Evolutionary conservation across 768 basidiomycete genomes (phyloP), one percentile per base, ranked within the genome.

Genomic region (Tricholoma flavovirens): DNA sequence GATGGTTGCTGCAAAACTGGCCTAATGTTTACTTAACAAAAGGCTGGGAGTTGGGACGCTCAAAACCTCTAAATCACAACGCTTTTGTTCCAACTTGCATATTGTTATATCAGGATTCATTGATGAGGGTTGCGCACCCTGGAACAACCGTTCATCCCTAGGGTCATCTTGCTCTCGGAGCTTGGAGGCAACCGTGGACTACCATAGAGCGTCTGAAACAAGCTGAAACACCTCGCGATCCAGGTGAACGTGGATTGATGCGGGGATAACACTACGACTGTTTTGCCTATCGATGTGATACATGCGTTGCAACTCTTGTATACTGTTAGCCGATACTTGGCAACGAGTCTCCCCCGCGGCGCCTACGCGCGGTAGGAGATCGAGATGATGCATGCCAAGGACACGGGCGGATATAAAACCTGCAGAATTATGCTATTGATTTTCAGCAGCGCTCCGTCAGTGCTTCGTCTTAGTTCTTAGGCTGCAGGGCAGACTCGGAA

Each of bases 1-100:
- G 83, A 90, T 92, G 84, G 66, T 83, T 22, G 65, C 75, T 1
- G 79, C 87, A 6, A 81, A 76, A 64, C 68, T 89, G 38, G 79
- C 56, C 4, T 65, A 49, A 46, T 36, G 9, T 49, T 26, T 30
- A 26, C 24, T 26, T 26, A 17, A 5, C 26, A 48, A 2, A 48
- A 29, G 26, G 46, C 6, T 29, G 26, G 26, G n/a, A n/a, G 40
- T 5, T 5, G 24, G 24, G 24, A 26, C 24, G 5, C 24, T 26
- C 24, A 32, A 32, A 32, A 32, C 10, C 8, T 19, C 19, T 42
- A 42, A n/a, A 42, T 42, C 19, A 21, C 7, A 9, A 42, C n/a
- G 10, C 19, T 7, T 42, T 17, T 11, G 30, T 6, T 42, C 1
- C 40, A 5, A 42, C 40, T 8, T 8, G 5, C 8, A n/a, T 15